These are phyloP conservation scores for Dillenia suffruticosa DNA, from an alignment of 164 flowering plant species.

Conservation along the genomic window DNA sequence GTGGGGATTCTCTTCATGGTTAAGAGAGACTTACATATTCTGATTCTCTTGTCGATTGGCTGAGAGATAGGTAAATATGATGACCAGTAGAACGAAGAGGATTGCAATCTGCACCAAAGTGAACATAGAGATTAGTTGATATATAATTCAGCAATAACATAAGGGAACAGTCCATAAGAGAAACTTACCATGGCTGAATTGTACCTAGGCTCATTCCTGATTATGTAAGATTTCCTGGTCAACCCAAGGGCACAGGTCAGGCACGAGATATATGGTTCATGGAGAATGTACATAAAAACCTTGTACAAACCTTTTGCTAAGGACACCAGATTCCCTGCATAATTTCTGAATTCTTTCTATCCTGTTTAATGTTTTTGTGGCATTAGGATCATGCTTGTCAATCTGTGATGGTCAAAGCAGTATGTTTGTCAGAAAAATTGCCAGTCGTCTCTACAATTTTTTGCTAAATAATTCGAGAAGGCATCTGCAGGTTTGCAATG, in stretches of 20 bases:
- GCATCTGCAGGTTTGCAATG: too few relatives aligned
- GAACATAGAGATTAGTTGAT: not conserved
- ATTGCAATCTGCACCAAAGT: conserved; percentile 30
- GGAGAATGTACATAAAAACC: not conserved
- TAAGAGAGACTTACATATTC: too few relatives aligned
- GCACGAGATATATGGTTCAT: not conserved
- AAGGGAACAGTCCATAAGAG: not conserved
- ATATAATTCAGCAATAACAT: not conserved
- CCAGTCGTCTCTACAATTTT: too few relatives aligned
- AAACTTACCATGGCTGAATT: conserved; percentile 33
- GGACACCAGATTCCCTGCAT: conserved; percentile 64
- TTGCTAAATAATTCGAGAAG: too few relatives aligned
- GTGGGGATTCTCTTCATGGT: too few relatives aligned
- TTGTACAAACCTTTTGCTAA: conserved; percentile 41
- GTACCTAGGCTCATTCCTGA: conserved; percentile 25
- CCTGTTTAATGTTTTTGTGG: conserved; percentile 47
- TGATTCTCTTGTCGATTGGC: conserved; percentile 16
- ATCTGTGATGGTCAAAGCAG: conserved; percentile 34
- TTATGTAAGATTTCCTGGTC: conserved; percentile 50
- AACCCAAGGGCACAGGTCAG: conserved; percentile 4
- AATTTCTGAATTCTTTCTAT: conserved; percentile 52
- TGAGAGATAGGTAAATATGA: conserved; percentile 32
- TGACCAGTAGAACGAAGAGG: conserved; percentile 35
- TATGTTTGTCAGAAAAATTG: not conserved
- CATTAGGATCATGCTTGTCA: conserved; percentile 62